These are phyloP conservation scores for Endotrypanum monterogeii DNA, from an alignment of 208 protist genomes.

Conservation along the genomic window DNA sequence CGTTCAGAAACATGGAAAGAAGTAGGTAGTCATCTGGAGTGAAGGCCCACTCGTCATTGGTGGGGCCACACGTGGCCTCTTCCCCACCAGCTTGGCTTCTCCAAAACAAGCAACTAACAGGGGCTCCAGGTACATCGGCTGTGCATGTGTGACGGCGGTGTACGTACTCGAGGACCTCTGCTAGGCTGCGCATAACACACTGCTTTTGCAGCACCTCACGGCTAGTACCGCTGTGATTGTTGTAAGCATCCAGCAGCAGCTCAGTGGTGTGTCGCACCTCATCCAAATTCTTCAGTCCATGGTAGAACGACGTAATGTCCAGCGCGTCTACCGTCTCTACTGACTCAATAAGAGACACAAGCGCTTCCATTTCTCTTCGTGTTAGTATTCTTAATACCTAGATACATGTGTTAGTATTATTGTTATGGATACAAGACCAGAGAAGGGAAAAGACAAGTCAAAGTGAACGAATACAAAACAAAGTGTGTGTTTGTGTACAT, in stretches of 20 bases:
- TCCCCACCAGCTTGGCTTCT: not conserved
- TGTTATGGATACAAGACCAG: not conserved
- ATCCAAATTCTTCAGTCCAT: conserved; percentile 11
- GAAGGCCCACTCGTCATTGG: conserved; percentile 11
- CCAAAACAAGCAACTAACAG: not conserved
- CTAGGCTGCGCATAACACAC: conserved; percentile 39
- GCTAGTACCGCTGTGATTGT: conserved; percentile 16
- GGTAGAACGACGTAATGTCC: conserved; percentile 17
- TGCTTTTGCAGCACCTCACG: conserved; percentile 24
- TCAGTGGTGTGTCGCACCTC: conserved; percentile 30
- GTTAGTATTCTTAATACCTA: not conserved
- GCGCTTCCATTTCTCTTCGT: conserved; percentile 13
- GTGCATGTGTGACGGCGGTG: not conserved
- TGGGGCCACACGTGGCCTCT: not conserved
- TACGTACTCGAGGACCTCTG: conserved; percentile 17
- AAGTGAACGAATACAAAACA: no score
- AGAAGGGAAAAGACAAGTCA: not conserved
- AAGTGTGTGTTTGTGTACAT: no score
- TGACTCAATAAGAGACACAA: conserved; percentile 12
- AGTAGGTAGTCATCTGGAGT: conserved; percentile 51
- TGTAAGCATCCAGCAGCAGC: conserved; percentile 55
- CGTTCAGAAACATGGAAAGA: conserved; percentile 66
- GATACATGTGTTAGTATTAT: not conserved
- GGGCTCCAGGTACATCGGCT: not conserved
- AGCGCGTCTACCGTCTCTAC: conserved; percentile 17